Base-by-base conservation (phyloP, 2,329 filamentous ascomycete genomes). In the Orbilia quercus region DNA sequence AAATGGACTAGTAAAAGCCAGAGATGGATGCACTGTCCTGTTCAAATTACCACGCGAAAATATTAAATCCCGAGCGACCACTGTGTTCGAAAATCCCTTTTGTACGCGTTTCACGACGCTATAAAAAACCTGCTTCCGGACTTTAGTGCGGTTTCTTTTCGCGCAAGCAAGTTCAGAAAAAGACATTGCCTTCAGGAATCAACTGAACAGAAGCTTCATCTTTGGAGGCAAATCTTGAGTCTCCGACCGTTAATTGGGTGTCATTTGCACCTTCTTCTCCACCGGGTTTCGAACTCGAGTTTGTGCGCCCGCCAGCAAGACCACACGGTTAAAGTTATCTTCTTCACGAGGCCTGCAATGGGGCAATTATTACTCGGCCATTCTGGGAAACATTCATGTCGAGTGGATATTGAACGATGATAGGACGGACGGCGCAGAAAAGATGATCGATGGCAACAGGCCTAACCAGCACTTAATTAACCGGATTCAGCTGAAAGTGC, bases 391-490 rank as follows among this genome's bases (percentile, higher is more conserved):
- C n/a, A 23, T 60, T 73, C 60, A 73, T 73, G 60, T 54, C 53
- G 42, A 57, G 40, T 31, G 25, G 48, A 45, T 25, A 36, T 66
- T 36, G 18, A 57, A 38, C 53, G 62, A 20, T 66, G 69, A 73
- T 73, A 73, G 69, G 69, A 66, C 48, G 40, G 36, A 62, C 55
- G 48, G 9, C 48, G 20, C 50, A 4, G 28, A 31, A 45, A 34
- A 50, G 51, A 57, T 34, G 62, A 50, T 40, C 62, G 31, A 11
- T 34, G 62, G 25, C 38, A 34, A 50, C 11, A 23, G 25, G 51
- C 59, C 67, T 53, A 53, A 73, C 60, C 36, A 62, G 69, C 60
- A 73, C 60, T 73, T 73, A 73, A 73, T 73, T 73, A 73, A 73
- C 69, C 69, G 69, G 69, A 73, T 73, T 73, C 69, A 73, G 69